phyloP scores from a whole-genome alignment of 1,284 basidiomycete genomes.

The Papiliotrema nemorosa region DNA sequence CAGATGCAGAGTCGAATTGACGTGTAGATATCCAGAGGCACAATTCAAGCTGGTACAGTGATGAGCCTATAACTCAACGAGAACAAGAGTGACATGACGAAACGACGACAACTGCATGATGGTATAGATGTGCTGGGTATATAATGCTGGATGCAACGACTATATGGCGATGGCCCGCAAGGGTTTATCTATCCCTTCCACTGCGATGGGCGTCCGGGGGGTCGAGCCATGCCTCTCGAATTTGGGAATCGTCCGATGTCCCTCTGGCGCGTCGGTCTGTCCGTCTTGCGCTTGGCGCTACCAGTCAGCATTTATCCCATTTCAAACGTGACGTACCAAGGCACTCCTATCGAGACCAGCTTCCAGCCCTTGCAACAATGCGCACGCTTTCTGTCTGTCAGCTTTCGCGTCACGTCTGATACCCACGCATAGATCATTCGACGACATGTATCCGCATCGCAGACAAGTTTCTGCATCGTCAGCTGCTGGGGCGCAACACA shows the following conservation, averaged over 20 bases:
- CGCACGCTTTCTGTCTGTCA: slow-evolving; percentile 68
- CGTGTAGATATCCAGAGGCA: slow-evolving; percentile 13
- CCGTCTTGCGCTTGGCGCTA: slow-evolving; percentile 32
- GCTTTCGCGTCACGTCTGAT: neutral
- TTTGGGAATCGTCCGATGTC: slow-evolving; percentile 46
- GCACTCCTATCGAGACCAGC: slow-evolving; percentile 61
- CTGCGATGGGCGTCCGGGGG: slow-evolving; percentile 2
- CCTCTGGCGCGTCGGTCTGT: slow-evolving; percentile 26
- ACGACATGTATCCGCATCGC: slow-evolving; percentile 88
- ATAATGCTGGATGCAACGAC: slow-evolving; percentile 1
- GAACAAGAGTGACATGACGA: too few species aligned
- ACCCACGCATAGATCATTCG: slow-evolving; percentile 72
- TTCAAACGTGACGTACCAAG: slow-evolving; percentile 57
- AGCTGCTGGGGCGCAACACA: slow-evolving; percentile 11
- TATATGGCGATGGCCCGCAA: slow-evolving; percentile 29
- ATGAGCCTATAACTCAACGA: neutral
- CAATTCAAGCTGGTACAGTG: slow-evolving; percentile 12
- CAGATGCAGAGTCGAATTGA: neutral
- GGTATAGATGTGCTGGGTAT: neutral
- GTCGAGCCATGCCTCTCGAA: slow-evolving; percentile 35
- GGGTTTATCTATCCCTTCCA: slow-evolving; percentile 40
- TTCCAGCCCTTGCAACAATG: slow-evolving; percentile 84
- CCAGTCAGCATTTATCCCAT: too few species aligned
- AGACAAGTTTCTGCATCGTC: slow-evolving; percentile 70
- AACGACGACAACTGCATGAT: neutral